Evolutionary conservation across 73 alveolate species (phyloP).

Genomic region (Paramecium bursaria): DNA sequence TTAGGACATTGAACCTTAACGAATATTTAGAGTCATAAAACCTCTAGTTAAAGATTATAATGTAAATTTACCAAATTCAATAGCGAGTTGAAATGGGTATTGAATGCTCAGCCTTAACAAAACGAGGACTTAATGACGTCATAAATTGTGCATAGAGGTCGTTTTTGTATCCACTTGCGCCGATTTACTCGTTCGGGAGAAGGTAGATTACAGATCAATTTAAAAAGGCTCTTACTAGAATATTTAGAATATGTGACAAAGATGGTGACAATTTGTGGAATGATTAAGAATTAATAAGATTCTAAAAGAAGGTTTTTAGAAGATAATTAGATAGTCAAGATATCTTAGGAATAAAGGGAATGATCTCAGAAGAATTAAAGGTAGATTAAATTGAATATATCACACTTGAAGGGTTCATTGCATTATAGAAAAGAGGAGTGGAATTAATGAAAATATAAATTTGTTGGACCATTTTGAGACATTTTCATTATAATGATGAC

Average conservation of each 20-base stretch:
- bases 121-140: constrained; percentile 58
- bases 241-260: constrained; percentile 64
- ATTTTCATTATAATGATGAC: constrained; percentile 60
- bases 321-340: constrained; percentile 48
- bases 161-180: constrained; percentile 64
- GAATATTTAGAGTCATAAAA: constrained; percentile 43
- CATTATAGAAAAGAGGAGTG: constrained; percentile 61
- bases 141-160: constrained; percentile 71
- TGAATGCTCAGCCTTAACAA: constrained; percentile 53
- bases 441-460: constrained; percentile 67
- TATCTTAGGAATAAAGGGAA: constrained; percentile 63
- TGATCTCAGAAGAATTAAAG: constrained; percentile 63
- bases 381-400: constrained; percentile 11
- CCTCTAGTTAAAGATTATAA: constrained; percentile 20
- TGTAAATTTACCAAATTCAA: not conserved
- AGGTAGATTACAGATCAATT: constrained; percentile 51
- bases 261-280: constrained; percentile 67
- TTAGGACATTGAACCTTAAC: not conserved
- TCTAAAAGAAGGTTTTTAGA: constrained; percentile 59
- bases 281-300: constrained; percentile 61
- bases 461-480: constrained; percentile 67
- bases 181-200: constrained; percentile 46
- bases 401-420: constrained; percentile 65
- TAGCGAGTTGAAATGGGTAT: constrained; percentile 69
- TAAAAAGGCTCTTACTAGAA: constrained; percentile 66